Conservation (phyloP, 2,329 filamentous ascomycete species). For the Pestalotiopsis sp. region DNA sequence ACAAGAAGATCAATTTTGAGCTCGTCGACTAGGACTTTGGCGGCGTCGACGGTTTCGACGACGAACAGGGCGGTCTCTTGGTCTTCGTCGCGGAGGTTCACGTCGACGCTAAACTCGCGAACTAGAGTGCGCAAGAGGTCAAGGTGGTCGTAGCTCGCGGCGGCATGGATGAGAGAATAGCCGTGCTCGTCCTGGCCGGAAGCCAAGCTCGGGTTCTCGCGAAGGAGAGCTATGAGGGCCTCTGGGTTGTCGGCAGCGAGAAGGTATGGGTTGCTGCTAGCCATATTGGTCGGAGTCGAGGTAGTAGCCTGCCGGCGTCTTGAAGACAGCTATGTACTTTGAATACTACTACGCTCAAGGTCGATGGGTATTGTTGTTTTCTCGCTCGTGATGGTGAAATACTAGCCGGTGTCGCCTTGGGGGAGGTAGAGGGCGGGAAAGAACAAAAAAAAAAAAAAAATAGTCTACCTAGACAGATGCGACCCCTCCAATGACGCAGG, state of each 20-base stretch:
- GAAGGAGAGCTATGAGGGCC: conserved; percentile 74
- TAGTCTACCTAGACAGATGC: not conserved
- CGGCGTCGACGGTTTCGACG: conserved; percentile 79
- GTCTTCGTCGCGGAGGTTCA: conserved; percentile 87
- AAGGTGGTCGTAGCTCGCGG: conserved; percentile 87
- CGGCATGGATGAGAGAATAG: conserved; percentile 92
- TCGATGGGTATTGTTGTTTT: too few relatives aligned
- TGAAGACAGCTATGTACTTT: too few relatives aligned
- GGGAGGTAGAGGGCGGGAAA: not conserved
- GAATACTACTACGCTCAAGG: too few relatives aligned
- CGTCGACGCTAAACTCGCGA: conserved; percentile 73
- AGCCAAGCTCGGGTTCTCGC: conserved; percentile 74
- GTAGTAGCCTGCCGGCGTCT: not conserved
- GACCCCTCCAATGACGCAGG: conserved; percentile 10
- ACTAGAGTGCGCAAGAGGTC: conserved; percentile 78
- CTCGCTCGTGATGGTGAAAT: not conserved
- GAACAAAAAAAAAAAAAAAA: not conserved
- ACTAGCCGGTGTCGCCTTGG: not conserved
- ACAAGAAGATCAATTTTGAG: conserved; percentile 69
- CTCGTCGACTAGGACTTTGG: conserved; percentile 80
- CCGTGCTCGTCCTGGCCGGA: conserved; percentile 84
- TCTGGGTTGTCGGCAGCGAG: conserved; percentile 82
- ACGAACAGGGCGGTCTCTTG: conserved; percentile 93
- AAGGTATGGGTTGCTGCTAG: conserved; percentile 64
- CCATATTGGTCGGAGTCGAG: conserved; percentile 37